phyloP scores from a whole-genome alignment of 495 filamentous ascomycete species.

The Lasiosphaeria ovina region DNA sequence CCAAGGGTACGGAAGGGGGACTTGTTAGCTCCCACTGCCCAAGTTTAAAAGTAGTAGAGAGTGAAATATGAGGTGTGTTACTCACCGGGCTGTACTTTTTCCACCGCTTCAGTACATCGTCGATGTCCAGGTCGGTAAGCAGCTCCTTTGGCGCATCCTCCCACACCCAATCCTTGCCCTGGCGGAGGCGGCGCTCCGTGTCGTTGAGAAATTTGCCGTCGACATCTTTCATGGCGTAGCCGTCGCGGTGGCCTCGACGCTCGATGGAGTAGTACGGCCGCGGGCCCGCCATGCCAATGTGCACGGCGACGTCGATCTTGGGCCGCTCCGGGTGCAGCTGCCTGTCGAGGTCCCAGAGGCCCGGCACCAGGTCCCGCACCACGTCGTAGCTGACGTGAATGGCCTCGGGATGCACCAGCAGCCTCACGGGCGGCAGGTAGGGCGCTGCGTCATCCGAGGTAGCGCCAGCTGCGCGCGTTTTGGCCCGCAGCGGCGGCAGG shows the following conservation, averaged over 20 bases:
- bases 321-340: conserved; percentile 10
- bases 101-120: conserved; percentile 58
- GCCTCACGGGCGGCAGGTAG: conserved; percentile 53
- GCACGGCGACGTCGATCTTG: conserved; percentile 64
- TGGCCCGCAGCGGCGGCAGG: conserved; percentile 48
- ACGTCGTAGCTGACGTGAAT: conserved; percentile 67
- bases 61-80: neutral
- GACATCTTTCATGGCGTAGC: conserved; percentile 69
- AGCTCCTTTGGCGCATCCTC: conserved; percentile 45
- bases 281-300: conserved; percentile 79
- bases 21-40: neutral
- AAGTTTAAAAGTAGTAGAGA: neutral
- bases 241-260: conserved; percentile 66
- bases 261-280: conserved; percentile 69
- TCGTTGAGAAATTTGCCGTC: conserved; percentile 57
- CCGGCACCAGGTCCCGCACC: conserved; percentile 62
- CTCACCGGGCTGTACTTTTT: conserved; percentile 37
- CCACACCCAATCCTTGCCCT: conserved; percentile 46
- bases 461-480: conserved; percentile 14
- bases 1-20: neutral
- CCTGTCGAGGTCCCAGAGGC: conserved; percentile 45
- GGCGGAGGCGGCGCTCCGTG: conserved; percentile 39
- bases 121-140: conserved; percentile 49
- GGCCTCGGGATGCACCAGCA: conserved; percentile 63
- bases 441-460: neutral